phyloP scores from a whole-genome alignment of 2,329 filamentous ascomycete species.

The Colletotrichum sp. region DNA sequence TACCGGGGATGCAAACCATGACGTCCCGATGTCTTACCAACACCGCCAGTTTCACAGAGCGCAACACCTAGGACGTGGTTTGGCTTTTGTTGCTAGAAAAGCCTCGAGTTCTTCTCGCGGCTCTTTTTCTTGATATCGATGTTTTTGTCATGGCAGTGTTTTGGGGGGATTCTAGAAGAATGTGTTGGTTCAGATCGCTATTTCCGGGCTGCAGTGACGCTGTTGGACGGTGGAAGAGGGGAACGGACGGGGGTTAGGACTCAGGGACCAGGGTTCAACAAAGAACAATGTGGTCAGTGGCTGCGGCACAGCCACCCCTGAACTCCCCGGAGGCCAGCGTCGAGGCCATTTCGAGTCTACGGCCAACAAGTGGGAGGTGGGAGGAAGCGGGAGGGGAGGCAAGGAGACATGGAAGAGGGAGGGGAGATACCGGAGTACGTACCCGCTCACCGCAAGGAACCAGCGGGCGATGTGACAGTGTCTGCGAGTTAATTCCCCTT shows the following conservation, averaged over 20 bases:
- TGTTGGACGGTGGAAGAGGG: not conserved
- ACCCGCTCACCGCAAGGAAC: not conserved
- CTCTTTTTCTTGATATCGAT: not conserved
- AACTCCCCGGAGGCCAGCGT: not conserved
- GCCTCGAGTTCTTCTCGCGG: not conserved
- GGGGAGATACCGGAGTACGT: not conserved
- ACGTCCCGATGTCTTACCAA: not conserved
- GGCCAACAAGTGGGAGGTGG: not conserved
- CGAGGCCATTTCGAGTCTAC: not conserved
- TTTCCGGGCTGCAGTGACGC: not conserved
- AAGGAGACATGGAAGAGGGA: not conserved
- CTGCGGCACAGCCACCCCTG: constrained; percentile 8
- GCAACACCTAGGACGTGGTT: not conserved
- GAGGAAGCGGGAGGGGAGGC: not conserved
- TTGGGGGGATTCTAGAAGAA: not conserved
- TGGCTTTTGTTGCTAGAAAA: not conserved
- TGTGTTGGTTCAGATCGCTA: not conserved
- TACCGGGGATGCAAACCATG: not conserved
- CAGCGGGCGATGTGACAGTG: not conserved
- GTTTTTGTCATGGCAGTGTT: not conserved
- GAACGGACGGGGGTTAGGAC: not conserved
- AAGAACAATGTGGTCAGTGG: constrained; percentile 6
- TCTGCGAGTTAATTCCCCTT: not conserved
- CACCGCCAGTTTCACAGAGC: not conserved
- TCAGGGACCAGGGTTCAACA: not conserved